A percentile compares a stretch with the other conserved stretches of the same genome.
These are phyloP conservation scores for Polyporus tsugae DNA, from an alignment of 1,284 basidiomycete species.

Conservation along the genomic window DNA sequence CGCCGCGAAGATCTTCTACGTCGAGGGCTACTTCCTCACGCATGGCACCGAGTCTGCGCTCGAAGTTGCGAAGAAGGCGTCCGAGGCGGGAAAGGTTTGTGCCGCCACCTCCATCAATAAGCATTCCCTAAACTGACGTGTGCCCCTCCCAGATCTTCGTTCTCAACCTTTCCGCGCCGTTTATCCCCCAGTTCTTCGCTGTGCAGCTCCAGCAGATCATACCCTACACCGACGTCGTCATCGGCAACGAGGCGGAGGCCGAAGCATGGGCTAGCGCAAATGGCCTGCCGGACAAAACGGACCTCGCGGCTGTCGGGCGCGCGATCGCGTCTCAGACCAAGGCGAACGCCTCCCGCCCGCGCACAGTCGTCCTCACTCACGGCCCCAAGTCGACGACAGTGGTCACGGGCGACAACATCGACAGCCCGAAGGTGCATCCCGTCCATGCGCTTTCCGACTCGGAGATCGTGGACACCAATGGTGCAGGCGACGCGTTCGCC, in stretches of 20 bases:
- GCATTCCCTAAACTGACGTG: no score
- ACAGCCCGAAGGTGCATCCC: constrained; percentile 61
- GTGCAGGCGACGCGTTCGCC: constrained; percentile 99
- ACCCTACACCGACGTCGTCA: constrained; percentile 86
- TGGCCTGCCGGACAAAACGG: constrained; percentile 62
- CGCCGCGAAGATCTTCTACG: constrained; percentile 89
- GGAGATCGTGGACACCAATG: constrained; percentile 97
- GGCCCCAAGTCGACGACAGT: constrained; percentile 86
- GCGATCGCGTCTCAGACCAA: constrained; percentile 77
- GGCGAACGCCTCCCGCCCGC: constrained; percentile 76
- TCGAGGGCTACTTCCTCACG: constrained; percentile 98
- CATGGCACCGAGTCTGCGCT: constrained; percentile 86
- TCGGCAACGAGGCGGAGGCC: constrained; percentile 96
- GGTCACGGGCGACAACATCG: constrained; percentile 69
- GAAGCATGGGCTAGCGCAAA: constrained; percentile 84
- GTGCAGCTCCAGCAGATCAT: constrained; percentile 82
- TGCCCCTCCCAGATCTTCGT: constrained; percentile 70
- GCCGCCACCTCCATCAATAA: no score
- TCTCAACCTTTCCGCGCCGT: constrained; percentile 97
- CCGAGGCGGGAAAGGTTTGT: constrained; percentile 77
- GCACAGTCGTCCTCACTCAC: constrained; percentile 93
- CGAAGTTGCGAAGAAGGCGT: constrained; percentile 85
- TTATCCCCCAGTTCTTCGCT: constrained; percentile 96
- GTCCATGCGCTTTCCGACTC: constrained; percentile 72
- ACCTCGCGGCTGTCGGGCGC: constrained; percentile 76